These are phyloP conservation scores for Dactylorhiza incarnata DNA, from an alignment of 106 monocot species.

Conservation along the genomic window DNA sequence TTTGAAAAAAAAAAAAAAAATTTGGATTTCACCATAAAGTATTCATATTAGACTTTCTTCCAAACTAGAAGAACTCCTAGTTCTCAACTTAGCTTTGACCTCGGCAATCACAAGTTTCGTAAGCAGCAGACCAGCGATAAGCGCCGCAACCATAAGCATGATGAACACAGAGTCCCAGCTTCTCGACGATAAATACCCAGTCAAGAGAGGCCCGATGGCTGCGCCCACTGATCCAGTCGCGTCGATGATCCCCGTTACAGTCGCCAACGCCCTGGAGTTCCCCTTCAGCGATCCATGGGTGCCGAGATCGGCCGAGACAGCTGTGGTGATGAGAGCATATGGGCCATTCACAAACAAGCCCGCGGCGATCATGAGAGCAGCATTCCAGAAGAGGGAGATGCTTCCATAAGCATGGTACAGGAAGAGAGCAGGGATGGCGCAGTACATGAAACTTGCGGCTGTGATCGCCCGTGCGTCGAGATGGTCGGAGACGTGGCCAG, in stretches of 20 bases:
- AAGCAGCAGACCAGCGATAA: constrained; percentile 55
- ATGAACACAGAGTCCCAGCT: constrained; percentile 66
- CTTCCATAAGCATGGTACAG: constrained; percentile 54
- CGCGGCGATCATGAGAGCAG: constrained; percentile 43
- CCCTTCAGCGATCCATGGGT: constrained; percentile 56
- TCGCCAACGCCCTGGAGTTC: constrained; percentile 60
- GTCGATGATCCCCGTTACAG: constrained; percentile 71
- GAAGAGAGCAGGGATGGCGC: constrained; percentile 62
- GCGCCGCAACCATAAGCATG: constrained; percentile 56
- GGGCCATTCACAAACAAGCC: constrained; percentile 80
- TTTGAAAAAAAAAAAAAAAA: too few species aligned
- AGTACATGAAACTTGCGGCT: constrained; percentile 72
- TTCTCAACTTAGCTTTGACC: constrained; percentile 31
- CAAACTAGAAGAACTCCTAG: constrained; percentile 10
- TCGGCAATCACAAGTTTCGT: constrained; percentile 66
- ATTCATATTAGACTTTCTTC: not conserved
- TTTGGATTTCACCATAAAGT: too few species aligned
- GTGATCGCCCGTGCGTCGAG: constrained; percentile 62
- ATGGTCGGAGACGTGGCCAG: constrained; percentile 69
- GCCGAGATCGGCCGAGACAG: constrained; percentile 73
- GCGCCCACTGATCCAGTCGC: constrained; percentile 73
- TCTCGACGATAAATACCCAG: constrained; percentile 53
- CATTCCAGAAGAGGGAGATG: constrained; percentile 50
- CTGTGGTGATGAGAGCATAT: constrained; percentile 76
- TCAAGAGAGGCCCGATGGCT: constrained; percentile 60